These are phyloP conservation scores for Pichia sp. DNA, from an alignment of 1,139 yeast genomes.

Conservation along the genomic window DNA sequence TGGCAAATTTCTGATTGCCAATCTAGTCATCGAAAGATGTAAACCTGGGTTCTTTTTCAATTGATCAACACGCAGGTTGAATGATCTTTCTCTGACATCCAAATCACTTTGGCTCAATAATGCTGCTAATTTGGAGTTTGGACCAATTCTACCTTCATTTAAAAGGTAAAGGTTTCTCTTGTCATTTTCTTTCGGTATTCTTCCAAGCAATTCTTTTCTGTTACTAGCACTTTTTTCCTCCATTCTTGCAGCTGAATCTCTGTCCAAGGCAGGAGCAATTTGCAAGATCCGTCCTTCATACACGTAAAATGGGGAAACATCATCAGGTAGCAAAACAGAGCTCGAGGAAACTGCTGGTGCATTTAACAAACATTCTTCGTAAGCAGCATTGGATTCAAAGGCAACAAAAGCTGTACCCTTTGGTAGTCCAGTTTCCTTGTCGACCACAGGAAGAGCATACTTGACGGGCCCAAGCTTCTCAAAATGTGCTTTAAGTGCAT, in stretches of 20 bases:
- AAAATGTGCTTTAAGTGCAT: conserved; percentile 72
- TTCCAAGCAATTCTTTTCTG: conserved; percentile 74
- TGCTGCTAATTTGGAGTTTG: conserved; percentile 74
- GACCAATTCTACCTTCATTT: conserved; percentile 90
- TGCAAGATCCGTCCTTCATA: conserved; percentile 89
- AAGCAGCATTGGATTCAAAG: conserved; percentile 58
- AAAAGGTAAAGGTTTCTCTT: conserved; percentile 78
- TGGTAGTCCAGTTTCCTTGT: conserved; percentile 78
- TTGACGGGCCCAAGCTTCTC: conserved; percentile 79
- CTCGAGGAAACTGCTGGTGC: conserved; percentile 79
- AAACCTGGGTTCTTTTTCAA: conserved; percentile 84
- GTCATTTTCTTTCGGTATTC: conserved; percentile 75
- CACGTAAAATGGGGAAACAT: conserved; percentile 82
- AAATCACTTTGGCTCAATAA: conserved; percentile 66
- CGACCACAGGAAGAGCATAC: conserved; percentile 91
- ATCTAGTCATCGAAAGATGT: conserved; percentile 86
- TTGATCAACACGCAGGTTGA: conserved; percentile 81
- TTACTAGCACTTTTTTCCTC: conserved; percentile 70
- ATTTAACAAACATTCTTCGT: conserved; percentile 60
- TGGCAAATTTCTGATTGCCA: conserved; percentile 91
- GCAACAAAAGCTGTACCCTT: conserved; percentile 96
- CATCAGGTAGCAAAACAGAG: conserved; percentile 85
- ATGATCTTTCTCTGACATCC: conserved; percentile 86
- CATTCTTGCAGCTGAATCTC: conserved; percentile 75
- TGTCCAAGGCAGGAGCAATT: conserved; percentile 77